phyloP scores from a whole-genome alignment of 352 stramenopile genomes.

The Globisporangium splendens region DNA sequence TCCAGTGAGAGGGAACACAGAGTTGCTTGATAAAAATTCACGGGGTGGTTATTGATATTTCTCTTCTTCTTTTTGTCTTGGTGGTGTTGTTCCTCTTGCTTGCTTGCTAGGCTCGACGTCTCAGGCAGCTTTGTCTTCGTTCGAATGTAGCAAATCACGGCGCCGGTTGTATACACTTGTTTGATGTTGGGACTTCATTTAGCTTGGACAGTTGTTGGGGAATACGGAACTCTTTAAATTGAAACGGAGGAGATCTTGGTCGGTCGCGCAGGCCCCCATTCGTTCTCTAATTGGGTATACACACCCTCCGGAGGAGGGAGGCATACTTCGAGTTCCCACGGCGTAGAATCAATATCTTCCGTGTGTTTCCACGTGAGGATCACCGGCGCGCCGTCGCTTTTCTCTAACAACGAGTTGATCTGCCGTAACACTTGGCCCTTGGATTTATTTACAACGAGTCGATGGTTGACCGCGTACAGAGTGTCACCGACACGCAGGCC shows the following conservation, averaged over 20 bases:
- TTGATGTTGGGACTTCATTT: conserved; percentile 1
- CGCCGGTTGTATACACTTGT: conserved; percentile 11
- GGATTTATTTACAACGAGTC: conserved; percentile 86
- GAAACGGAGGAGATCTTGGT: conserved; percentile 85
- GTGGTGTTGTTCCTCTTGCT: conserved; percentile 6
- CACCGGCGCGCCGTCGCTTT: conserved; percentile 60
- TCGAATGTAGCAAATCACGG: conserved; percentile 4
- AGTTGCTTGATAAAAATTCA: conserved; percentile 12
- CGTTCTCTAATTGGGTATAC: conserved; percentile 80
- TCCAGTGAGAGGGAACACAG: conserved; percentile 17
- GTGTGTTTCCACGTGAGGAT: conserved; percentile 84
- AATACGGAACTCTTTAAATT: conserved; percentile 47
- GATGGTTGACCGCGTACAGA: conserved; percentile 84
- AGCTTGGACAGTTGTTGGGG: background rate
- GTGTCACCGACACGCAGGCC: conserved; percentile 75
- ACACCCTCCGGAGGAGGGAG: conserved; percentile 77
- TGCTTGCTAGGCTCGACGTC: background rate
- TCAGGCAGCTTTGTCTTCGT: conserved; percentile 7
- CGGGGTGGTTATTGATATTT: conserved; percentile 1
- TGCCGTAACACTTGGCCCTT: conserved; percentile 80
- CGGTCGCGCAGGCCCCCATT: conserved; percentile 75
- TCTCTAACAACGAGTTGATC: conserved; percentile 73
- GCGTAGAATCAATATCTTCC: conserved; percentile 68
- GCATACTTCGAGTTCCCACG: conserved; percentile 75
- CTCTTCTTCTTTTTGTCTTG: conserved; percentile 7